Conservation (phyloP, 2,329 filamentous ascomycete species). For the Verticillium longisporum region DNA sequence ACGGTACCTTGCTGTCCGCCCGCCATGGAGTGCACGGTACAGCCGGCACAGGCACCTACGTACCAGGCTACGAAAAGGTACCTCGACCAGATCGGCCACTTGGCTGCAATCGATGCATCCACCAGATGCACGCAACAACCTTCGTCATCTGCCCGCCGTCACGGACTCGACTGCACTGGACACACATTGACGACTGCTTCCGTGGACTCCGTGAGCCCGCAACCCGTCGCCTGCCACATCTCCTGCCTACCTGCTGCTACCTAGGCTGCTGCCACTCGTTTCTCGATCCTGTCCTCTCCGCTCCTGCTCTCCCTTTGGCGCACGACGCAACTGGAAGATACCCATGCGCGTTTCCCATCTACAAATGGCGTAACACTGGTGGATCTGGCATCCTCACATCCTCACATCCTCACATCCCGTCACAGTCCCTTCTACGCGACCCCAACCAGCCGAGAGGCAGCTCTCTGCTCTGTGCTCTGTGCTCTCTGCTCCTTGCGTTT, state of each 20-base stretch:
- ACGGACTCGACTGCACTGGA: not conserved
- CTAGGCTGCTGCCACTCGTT: not conserved
- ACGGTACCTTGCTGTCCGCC: not conserved
- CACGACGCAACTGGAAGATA: not conserved
- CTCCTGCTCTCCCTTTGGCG: not conserved
- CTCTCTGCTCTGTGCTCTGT: not conserved
- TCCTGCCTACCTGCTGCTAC: not conserved
- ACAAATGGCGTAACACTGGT: constrained; percentile 1
- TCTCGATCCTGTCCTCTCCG: not conserved
- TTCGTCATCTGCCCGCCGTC: not conserved
- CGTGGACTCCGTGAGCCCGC: not conserved
- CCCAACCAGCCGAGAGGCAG: not conserved
- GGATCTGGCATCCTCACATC: not conserved
- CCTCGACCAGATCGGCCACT: not conserved
- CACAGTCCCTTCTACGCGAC: not conserved
- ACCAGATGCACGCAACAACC: not conserved
- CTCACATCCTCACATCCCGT: not conserved
- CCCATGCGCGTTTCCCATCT: not conserved
- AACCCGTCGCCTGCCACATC: no score
- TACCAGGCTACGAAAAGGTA: not conserved
- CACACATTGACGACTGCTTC: not conserved
- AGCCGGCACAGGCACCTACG: not conserved
- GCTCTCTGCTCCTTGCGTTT: not conserved
- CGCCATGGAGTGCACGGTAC: not conserved
- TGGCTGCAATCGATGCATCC: not conserved